These are phyloP conservation scores for Saccharomycopsis oosterbeekiorum DNA, from an alignment of 805 yeast genomes.

Conservation along the genomic window DNA sequence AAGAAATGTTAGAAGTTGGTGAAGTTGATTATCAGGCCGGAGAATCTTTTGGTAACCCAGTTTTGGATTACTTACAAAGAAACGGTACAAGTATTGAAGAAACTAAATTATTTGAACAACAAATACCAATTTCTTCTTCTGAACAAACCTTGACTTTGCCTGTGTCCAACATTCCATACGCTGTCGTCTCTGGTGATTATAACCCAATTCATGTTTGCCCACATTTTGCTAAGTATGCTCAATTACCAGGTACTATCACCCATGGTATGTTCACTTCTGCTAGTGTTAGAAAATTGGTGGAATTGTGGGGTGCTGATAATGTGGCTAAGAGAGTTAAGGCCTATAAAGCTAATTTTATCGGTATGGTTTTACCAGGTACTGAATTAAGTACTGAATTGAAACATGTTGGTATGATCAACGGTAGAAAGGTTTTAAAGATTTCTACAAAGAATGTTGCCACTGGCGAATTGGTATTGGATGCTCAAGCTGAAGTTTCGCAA, in stretches of 20 bases:
- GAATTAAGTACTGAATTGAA: slow-evolving; percentile 77
- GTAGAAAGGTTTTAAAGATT: slow-evolving; percentile 93
- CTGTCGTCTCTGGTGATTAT: slow-evolving; percentile 95
- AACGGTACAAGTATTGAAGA: slow-evolving; percentile 91
- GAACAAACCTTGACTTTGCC: slow-evolving; percentile 68
- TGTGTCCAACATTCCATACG: slow-evolving; percentile 92
- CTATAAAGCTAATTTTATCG: slow-evolving; percentile 80
- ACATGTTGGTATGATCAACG: slow-evolving; percentile 98
- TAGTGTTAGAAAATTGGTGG: slow-evolving; percentile 87
- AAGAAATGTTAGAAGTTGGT: slow-evolving; percentile 79
- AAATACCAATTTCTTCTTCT: slow-evolving; percentile 67
- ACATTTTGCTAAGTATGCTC: slow-evolving; percentile 87
- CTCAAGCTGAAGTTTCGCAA: slow-evolving; percentile 98
- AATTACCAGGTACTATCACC: slow-evolving; percentile 93
- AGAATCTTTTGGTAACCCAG: slow-evolving; percentile 94
- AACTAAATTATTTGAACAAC: slow-evolving; percentile 81
- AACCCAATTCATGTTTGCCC: slow-evolving; percentile 97
- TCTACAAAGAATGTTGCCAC: slow-evolving; percentile 79
- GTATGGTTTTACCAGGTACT: slow-evolving; percentile 97
- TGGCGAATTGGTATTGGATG: slow-evolving; percentile 66
- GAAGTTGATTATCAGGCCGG: slow-evolving; percentile 82
- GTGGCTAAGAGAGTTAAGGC: slow-evolving; percentile 94
- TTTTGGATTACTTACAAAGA: slow-evolving; percentile 84
- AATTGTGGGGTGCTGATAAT: slow-evolving; percentile 97
- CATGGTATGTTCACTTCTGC: slow-evolving; percentile 99